Base-by-base conservation (phyloP, 2,329 filamentous ascomycete genomes). In the Sporothrix pseudoabietina region DNA sequence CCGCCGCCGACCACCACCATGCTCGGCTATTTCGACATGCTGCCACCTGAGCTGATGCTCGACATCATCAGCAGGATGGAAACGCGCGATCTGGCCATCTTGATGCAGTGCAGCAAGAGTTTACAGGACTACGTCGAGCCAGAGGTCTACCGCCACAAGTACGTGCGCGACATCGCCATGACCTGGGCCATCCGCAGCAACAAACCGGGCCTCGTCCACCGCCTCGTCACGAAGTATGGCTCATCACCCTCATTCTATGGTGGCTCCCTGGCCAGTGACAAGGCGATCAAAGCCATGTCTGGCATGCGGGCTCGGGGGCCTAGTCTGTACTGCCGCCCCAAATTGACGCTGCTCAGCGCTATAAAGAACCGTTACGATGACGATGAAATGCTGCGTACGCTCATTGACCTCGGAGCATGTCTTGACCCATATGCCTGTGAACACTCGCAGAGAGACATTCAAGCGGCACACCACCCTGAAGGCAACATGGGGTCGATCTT, bases 161-260 rank as follows among this genome's bases (percentile, higher is more conserved):
- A 12, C 8, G 19, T 44, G 10, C 52, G 52, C 12, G 69, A 71
- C 39, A n/a, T 10, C 12, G 69, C 54, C 54, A 71, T 71, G 69
- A 19, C 39, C 39, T 71, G 69, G 69, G 54, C 54, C 19, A 22
- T 54, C 9, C 35, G 69, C 44, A 61, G 26, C 10, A n/a, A 30
- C 49, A 22, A 26, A 22, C 35, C 19, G n/a, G 26, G 16, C 54
- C n/a, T 71, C 16, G 19, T 71, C 39, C 69, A 55, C 14, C 69
- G 69, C 9, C 69, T 71, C 69, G 69, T 71, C 22, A 16, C 39
- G 1, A 22, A 26, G 19, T 55, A 71, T 41, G 69, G 69, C 41
- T 55, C 69, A 8, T 71, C 69, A 16, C 69, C 69, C 7, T 47
- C 54, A n/a, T 61, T 61, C 8, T 57, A 32, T 26, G 54, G 39